Evolutionary conservation across 305 asterid genomes (phyloP).

Genomic region (Solanum aculeatissimum): DNA sequence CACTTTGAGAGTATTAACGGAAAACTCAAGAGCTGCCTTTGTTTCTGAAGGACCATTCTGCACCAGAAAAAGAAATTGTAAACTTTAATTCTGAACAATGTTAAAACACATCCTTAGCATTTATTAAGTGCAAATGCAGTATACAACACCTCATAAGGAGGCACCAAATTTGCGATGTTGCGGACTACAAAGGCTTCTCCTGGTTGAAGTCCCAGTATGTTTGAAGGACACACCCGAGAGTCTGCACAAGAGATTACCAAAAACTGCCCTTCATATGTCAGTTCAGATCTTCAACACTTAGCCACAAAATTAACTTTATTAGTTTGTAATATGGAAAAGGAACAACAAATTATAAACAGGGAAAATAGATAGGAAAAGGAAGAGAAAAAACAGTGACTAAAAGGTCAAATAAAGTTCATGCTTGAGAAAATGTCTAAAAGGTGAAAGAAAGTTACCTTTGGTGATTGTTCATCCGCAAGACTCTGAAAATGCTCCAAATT

Average conservation of each 20-base stretch:
- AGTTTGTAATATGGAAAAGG: not conserved
- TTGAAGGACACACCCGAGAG: conserved; percentile 93
- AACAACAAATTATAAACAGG: not conserved
- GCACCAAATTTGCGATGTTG: conserved; percentile 89
- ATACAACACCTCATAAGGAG: conserved; percentile 54
- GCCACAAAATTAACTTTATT: not conserved
- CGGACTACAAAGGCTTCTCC: conserved; percentile 93
- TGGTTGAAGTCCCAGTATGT: conserved; percentile 83
- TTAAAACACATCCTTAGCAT: not conserved
- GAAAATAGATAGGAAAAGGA: not conserved
- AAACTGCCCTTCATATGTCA: conserved; percentile 56
- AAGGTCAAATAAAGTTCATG: not conserved
- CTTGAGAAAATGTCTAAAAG: not conserved
- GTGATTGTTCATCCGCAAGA: conserved; percentile 67
- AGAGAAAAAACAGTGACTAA: not conserved
- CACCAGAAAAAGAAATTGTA: conserved; percentile 11
- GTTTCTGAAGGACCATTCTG: conserved; percentile 94
- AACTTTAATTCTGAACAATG: not conserved
- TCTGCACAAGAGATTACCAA: conserved; percentile 99
- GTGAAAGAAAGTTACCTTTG: conserved; percentile 47
- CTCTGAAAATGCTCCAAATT: conserved; percentile 48
- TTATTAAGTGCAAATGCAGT: not conserved
- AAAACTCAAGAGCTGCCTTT: conserved; percentile 94
- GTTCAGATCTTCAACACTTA: not conserved
- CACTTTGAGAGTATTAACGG: conserved; percentile 84